These are phyloP conservation scores for Ascochyta fabae DNA, from an alignment of 2,329 filamentous ascomycete species.

Conservation along the genomic window DNA sequence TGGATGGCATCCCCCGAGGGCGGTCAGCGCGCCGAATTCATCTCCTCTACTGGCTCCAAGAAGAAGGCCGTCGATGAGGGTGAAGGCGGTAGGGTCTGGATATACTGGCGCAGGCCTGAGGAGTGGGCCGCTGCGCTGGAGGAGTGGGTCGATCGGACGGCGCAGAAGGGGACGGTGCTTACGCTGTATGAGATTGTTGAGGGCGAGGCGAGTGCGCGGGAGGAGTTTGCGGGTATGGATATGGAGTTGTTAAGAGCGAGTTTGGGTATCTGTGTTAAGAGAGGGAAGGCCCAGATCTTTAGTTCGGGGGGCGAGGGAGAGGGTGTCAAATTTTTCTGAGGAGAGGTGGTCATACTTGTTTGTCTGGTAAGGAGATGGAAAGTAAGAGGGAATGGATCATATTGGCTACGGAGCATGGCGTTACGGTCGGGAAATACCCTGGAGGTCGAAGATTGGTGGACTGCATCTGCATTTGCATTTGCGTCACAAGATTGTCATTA, in stretches of 20 bases:
- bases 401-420: conserved; percentile 7
- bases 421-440: conserved; percentile 15
- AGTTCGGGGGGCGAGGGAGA: conserved; percentile 68
- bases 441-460: background rate
- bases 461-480: background rate
- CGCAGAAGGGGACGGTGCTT: conserved; percentile 84
- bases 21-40: conserved; percentile 69
- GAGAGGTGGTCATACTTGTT: background rate
- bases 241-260: conserved; percentile 79
- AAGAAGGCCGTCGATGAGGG: conserved; percentile 33
- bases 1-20: conserved; percentile 63
- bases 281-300: conserved; percentile 92
- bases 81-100: conserved; percentile 59
- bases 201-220: conserved; percentile 75
- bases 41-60: conserved; percentile 42
- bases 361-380: no score
- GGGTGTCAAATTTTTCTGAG: conserved; percentile 93
- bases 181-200: conserved; percentile 91
- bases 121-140: conserved; percentile 87
- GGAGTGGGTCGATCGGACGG: conserved; percentile 83
- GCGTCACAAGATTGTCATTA: background rate
- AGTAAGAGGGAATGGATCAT: background rate
- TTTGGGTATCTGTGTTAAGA: conserved; percentile 81
- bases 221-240: conserved; percentile 88
- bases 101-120: conserved; percentile 86